These are phyloP conservation scores for Alternaria ethzedia DNA, from an alignment of 2,329 filamentous ascomycete genomes.

Conservation along the genomic window DNA sequence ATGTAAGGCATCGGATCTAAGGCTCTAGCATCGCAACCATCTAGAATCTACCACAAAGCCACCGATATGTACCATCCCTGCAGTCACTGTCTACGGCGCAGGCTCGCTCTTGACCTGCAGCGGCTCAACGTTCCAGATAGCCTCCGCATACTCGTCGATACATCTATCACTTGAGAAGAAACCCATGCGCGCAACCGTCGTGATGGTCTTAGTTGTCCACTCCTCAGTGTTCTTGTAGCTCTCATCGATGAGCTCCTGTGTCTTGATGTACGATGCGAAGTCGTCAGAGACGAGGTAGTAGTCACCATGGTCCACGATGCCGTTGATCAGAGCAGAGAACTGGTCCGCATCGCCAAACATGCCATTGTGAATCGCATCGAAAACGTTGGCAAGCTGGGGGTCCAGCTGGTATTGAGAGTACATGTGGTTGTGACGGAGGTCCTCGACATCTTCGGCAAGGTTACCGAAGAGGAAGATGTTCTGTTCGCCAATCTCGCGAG, in stretches of 20 bases:
- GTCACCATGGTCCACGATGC: conserved; percentile 90
- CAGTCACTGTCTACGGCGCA: conserved; percentile 15
- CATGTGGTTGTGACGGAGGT: conserved; percentile 87
- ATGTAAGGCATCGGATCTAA: not conserved
- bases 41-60: not conserved
- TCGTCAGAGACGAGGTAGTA: conserved; percentile 98
- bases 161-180: conserved; percentile 96
- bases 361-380: conserved; percentile 78
- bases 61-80: not conserved
- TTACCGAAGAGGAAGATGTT: conserved; percentile 99
- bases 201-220: conserved; percentile 91
- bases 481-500: conserved; percentile 91
- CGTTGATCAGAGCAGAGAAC: conserved; percentile 83
- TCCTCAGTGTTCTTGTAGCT: conserved; percentile 90
- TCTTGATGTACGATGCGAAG: conserved; percentile 93
- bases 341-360: conserved; percentile 79
- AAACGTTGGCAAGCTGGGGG: conserved; percentile 77
- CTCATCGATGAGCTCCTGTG: conserved; percentile 88
- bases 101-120: conserved; percentile 55
- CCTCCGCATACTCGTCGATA: conserved; percentile 96
- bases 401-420: conserved; percentile 84
- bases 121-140: conserved; percentile 96
- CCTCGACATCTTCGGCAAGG: conserved; percentile 93
- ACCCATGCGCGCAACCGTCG: conserved; percentile 89
- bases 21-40: conserved; percentile 4